Base-by-base conservation (phyloP, 192 early-diverging fungal genomes). In the Gonapodya prolifera region DNA sequence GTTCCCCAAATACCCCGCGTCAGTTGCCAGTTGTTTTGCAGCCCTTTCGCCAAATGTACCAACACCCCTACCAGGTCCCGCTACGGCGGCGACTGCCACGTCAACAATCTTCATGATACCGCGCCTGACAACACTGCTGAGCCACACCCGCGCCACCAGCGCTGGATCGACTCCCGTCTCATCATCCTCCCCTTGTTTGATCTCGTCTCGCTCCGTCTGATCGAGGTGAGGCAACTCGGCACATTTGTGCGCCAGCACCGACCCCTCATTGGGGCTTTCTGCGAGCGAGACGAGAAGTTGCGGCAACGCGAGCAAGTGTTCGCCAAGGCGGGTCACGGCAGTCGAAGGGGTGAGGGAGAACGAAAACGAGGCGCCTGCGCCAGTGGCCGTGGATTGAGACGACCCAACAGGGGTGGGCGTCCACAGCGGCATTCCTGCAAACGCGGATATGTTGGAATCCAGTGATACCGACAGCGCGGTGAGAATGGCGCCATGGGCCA, bases 1-100 rank as follows among this genome's bases (percentile, higher is more conserved):
- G 31, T 73, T 73, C 28, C 8, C 71, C 71, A 73, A 32, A 29
- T 73, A 73, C 31, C 71, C 71, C 31, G 71, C 71, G 31, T 73
- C 71, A 13, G 71, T 32, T 16, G 18, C 18, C 71, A 73, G 16
- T 32, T 73, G 71, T 29, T 32, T 18, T 32, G 71, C 71, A 13
- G 28, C 71, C 71, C 29, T 16, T 2, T 73, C 16, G 2, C 28
- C 18, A 18, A 73, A 29, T 2, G 71, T 13, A 13, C 8, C 8
- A 2, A 32, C 2, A 8, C 8, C 71, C 28, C 18, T 32, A 23
- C 45, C 45, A 32, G 8, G 8, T 16, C 8, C 8, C 18, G 71
- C 18, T 13, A 73, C 28, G 16, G 71, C 71, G 16, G 16, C 28
- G 8, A 73, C 28, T 8, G 71, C 71, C 28, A 16, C 31, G 8